These are phyloP conservation scores for Lipomyces starkeyi DNA, from an alignment of 805 yeast species.

Conservation along the genomic window DNA sequence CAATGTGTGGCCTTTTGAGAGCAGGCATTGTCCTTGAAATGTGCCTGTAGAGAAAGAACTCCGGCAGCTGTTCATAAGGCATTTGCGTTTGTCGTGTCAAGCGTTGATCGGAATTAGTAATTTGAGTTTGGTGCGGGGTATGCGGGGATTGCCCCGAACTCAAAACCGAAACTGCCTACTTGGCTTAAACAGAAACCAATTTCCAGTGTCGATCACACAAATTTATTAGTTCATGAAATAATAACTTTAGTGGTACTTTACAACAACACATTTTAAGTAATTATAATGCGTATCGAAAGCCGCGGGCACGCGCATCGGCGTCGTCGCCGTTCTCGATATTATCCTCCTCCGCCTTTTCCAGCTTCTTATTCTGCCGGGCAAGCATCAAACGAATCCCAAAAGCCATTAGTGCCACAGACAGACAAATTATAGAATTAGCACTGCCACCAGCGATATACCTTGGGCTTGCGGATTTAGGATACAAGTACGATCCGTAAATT, in stretches of 20 bases:
- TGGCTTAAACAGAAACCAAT: too few species aligned
- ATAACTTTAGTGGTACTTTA: neutral
- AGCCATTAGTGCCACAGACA: conserved; percentile 17
- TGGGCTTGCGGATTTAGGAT: conserved; percentile 19
- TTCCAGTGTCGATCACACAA: too few species aligned
- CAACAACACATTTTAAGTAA: neutral
- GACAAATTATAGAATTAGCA: conserved; percentile 20
- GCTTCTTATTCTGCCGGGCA: conserved; percentile 19
- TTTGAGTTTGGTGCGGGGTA: too few species aligned
- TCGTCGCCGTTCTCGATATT: conserved; percentile 8
- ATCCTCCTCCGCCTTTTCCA: conserved; percentile 28
- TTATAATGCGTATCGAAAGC: conserved; percentile 23
- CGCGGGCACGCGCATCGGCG: conserved; percentile 8
- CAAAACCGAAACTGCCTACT: too few species aligned
- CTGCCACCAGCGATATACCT: conserved; percentile 30
- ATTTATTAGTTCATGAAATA: too few species aligned
- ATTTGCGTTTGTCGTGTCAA: too few species aligned
- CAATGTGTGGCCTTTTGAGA: neutral
- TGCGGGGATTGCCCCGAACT: too few species aligned
- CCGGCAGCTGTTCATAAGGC: neutral
- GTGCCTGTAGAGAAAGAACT: neutral
- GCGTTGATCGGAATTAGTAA: too few species aligned
- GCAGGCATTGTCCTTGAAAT: neutral
- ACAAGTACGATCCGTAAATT: conserved; percentile 23
- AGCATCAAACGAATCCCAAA: conserved; percentile 20